Evolutionary conservation across 2,329 filamentous ascomycete genomes (phyloP).

Genomic region (Beauveria varroae): DNA sequence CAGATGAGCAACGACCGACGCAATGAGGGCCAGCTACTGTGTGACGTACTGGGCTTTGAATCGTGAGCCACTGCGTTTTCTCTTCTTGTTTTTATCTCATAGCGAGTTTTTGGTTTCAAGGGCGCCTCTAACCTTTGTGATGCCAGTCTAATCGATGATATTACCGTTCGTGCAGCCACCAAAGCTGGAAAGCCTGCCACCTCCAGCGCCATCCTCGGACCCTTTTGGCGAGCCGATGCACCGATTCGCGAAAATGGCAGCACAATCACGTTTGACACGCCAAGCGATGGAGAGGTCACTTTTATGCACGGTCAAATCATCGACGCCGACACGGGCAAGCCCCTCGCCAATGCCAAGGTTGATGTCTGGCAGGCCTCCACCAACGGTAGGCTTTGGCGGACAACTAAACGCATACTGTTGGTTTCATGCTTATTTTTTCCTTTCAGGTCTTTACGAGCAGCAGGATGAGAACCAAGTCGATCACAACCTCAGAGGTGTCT

Average conservation of each 20-base stretch:
- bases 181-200: constrained; percentile 45
- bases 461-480: constrained; percentile 65
- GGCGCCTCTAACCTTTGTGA: not conserved
- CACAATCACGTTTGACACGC: constrained; percentile 52
- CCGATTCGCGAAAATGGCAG: constrained; percentile 63
- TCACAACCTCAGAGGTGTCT: constrained; percentile 66
- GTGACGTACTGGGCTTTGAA: constrained; percentile 68
- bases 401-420: not conserved
- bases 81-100: no score
- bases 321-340: constrained; percentile 53
- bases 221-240: constrained; percentile 72
- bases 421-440: not conserved
- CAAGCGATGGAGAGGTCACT: constrained; percentile 42
- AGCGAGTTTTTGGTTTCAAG: no score
- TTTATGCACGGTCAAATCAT: constrained; percentile 57
- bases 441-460: constrained; percentile 55
- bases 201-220: constrained; percentile 72
- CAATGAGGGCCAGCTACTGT: constrained; percentile 68
- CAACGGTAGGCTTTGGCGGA: constrained; percentile 40
- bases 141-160: constrained; percentile 63
- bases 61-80: constrained; percentile 31
- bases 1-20: constrained; percentile 60
- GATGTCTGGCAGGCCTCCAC: constrained; percentile 77
- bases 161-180: constrained; percentile 56
- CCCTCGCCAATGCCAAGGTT: constrained; percentile 57